A percentile compares a stretch with the other conserved stretches of the same genome.
phyloP scores from a whole-genome alignment of 306 rosid species.

The Cucurbita maxima region DNA sequence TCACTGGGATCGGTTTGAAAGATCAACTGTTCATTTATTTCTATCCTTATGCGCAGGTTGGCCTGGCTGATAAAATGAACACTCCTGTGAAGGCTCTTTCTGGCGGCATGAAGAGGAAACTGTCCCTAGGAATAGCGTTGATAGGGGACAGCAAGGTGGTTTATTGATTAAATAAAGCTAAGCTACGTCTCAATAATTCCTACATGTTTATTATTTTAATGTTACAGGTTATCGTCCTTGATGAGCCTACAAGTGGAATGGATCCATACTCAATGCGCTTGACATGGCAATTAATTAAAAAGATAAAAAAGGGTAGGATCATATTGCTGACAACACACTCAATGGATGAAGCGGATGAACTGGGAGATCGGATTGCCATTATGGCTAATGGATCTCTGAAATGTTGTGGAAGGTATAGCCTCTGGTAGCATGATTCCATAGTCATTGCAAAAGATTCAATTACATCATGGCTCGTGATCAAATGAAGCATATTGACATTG shows the following conservation, averaged over 20 bases:
- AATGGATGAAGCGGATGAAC: slow-evolving; percentile 98
- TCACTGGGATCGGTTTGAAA: background rate
- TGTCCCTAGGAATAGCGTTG: slow-evolving; percentile 93
- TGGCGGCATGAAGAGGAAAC: slow-evolving; percentile 97
- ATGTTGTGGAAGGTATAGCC: slow-evolving; percentile 82
- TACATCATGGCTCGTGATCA: background rate
- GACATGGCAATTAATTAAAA: slow-evolving; percentile 95
- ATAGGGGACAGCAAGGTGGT: slow-evolving; percentile 85
- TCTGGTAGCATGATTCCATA: background rate
- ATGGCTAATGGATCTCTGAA: slow-evolving; percentile 94
- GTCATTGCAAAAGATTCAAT: background rate
- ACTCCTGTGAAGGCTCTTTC: slow-evolving; percentile 65
- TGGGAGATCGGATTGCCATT: slow-evolving; percentile 94
- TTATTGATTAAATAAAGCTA: background rate
- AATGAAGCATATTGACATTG: background rate
- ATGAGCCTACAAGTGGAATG: slow-evolving; percentile 99
- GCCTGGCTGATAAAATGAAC: slow-evolving; percentile 78
- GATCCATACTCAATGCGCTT: slow-evolving; percentile 98
- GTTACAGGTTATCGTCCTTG: slow-evolving; percentile 76
- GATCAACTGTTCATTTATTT: background rate
- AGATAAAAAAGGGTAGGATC: slow-evolving; percentile 83
- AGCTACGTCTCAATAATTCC: background rate
- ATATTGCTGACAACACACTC: slow-evolving; percentile 90
- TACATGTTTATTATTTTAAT: background rate
- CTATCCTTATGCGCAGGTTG: slow-evolving; percentile 50